phyloP scores from a whole-genome alignment of 106 monocot species.

The Dioscorea zingiberensis region DNA sequence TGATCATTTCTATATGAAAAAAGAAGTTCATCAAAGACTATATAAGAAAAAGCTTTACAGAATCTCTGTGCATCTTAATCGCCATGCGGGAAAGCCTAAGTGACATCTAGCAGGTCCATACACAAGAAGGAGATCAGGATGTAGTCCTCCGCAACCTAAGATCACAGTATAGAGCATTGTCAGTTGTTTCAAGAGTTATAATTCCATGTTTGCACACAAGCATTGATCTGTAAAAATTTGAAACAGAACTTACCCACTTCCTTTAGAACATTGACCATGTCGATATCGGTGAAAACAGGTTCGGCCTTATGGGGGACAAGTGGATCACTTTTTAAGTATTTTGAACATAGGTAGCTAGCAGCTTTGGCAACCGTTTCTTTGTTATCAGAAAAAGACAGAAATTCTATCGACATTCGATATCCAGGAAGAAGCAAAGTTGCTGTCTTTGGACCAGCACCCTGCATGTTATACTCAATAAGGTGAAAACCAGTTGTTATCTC shows the following conservation, averaged over 20 bases:
- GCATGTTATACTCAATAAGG: background rate
- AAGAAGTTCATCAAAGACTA: background rate
- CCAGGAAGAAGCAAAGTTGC: conserved; percentile 11
- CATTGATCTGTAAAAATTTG: background rate
- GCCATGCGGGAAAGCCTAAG: conserved; percentile 96
- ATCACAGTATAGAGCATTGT: background rate
- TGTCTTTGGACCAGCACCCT: conserved; percentile 31
- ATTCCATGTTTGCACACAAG: background rate
- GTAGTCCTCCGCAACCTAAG: conserved; percentile 69
- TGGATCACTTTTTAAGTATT: conserved; percentile 29
- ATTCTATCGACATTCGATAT: conserved; percentile 45
- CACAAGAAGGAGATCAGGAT: conserved; percentile 78
- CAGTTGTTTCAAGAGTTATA: too few relatives aligned
- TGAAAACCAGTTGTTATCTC: background rate
- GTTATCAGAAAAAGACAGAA: conserved; percentile 64
- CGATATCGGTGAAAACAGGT: conserved; percentile 51
- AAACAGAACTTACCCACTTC: conserved; percentile 41
- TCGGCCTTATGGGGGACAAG: conserved; percentile 10
- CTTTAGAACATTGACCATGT: conserved; percentile 58
- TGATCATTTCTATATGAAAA: too few relatives aligned
- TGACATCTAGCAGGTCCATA: conserved; percentile 86
- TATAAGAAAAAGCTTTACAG: conserved; percentile 35
- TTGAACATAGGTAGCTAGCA: conserved; percentile 59
- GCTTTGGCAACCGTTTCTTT: conserved; percentile 75
- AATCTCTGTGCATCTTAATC: conserved; percentile 86